These are phyloP conservation scores for Spathaspora arborariae DNA, from an alignment of 805 yeast species.

Conservation along the genomic window DNA sequence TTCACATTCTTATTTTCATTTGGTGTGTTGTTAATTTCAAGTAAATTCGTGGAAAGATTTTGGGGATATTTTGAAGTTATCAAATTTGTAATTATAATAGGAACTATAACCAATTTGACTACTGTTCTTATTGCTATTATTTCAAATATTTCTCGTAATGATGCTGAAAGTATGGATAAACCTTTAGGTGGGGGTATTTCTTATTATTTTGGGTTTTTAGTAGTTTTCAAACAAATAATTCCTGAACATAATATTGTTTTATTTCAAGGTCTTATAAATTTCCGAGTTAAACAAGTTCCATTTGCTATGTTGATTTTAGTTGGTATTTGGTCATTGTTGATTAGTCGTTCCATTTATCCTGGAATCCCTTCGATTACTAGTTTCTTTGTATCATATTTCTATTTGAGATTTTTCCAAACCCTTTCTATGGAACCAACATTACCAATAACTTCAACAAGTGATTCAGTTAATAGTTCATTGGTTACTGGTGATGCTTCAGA, in stretches of 20 bases:
- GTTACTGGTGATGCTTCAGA: slow-evolving; percentile 86
- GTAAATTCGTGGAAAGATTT: slow-evolving; percentile 47
- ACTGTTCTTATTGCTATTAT: slow-evolving; percentile 44
- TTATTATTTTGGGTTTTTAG: slow-evolving; percentile 50
- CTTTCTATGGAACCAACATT: slow-evolving; percentile 52
- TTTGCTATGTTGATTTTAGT: slow-evolving; percentile 37
- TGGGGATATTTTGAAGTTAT: slow-evolving; percentile 52
- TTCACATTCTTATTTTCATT: slow-evolving; percentile 42
- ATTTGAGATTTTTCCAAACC: slow-evolving; percentile 72
- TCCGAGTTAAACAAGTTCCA: slow-evolving; percentile 63
- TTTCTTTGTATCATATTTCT: slow-evolving; percentile 69
- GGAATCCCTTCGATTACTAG: slow-evolving; percentile 52
- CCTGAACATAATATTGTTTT: slow-evolving; percentile 54
- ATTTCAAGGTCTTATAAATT: slow-evolving; percentile 41
- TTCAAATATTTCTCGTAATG: slow-evolving; percentile 31
- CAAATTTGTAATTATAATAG: slow-evolving; percentile 48
- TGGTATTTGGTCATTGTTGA: slow-evolving; percentile 28
- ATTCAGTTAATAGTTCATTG: slow-evolving; percentile 20
- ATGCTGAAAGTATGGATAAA: slow-evolving; percentile 32
- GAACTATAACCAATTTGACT: slow-evolving; percentile 52
- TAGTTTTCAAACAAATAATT: slow-evolving; percentile 53
- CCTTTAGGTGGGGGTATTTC: slow-evolving; percentile 54
- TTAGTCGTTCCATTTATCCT: slow-evolving; percentile 41
- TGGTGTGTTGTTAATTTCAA: slow-evolving; percentile 33
- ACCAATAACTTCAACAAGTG: slow-evolving; percentile 38